A percentile compares a stretch with the other conserved stretches of the same genome.
phyloP scores from a whole-genome alignment of 2,329 filamentous ascomycete species.

The Aureobasidium sp. region DNA sequence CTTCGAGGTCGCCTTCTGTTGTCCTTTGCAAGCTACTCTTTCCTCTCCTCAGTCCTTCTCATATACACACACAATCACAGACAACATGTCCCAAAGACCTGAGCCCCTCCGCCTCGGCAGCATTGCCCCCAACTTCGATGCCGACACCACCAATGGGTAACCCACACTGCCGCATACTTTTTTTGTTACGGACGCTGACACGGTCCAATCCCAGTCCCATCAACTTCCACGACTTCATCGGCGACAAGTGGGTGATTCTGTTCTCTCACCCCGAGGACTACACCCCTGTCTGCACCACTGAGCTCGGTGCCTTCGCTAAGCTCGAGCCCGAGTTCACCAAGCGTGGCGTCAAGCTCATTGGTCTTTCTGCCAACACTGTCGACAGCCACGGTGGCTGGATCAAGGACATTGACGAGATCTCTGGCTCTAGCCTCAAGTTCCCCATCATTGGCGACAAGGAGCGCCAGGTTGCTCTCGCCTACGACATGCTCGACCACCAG shows the following conservation, averaged over 20 bases:
- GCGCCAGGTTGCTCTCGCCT: slow-evolving; percentile 41
- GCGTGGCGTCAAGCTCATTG: slow-evolving; percentile 54
- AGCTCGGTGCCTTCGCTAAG: slow-evolving; percentile 55
- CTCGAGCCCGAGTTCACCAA: slow-evolving; percentile 56
- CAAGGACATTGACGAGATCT: slow-evolving; percentile 45
- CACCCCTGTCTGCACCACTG: slow-evolving; percentile 54
- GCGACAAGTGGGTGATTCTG: slow-evolving; percentile 59
- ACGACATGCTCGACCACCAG: slow-evolving; percentile 46
- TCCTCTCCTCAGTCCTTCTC: neutral
- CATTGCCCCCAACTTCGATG: slow-evolving; percentile 60
- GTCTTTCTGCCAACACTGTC: slow-evolving; percentile 43
- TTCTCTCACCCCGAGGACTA: slow-evolving; percentile 62
- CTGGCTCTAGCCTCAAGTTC: slow-evolving; percentile 38
- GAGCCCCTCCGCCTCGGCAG: slow-evolving; percentile 53
- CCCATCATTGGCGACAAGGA: slow-evolving; percentile 47
- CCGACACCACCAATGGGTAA: slow-evolving; percentile 53
- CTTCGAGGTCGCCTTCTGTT: neutral
- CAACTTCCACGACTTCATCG: slow-evolving; percentile 65
- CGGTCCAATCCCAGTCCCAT: slow-evolving; percentile 28
- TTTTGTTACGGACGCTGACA: slow-evolving; percentile 19
- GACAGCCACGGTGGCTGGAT: slow-evolving; percentile 44
- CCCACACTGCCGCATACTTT: neutral
- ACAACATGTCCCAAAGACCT: slow-evolving; percentile 15
- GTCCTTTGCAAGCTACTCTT: neutral
- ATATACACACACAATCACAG: neutral